phyloP scores from a whole-genome alignment of 2,329 filamentous ascomycete genomes.

The Colletotrichum nymphaeae region DNA sequence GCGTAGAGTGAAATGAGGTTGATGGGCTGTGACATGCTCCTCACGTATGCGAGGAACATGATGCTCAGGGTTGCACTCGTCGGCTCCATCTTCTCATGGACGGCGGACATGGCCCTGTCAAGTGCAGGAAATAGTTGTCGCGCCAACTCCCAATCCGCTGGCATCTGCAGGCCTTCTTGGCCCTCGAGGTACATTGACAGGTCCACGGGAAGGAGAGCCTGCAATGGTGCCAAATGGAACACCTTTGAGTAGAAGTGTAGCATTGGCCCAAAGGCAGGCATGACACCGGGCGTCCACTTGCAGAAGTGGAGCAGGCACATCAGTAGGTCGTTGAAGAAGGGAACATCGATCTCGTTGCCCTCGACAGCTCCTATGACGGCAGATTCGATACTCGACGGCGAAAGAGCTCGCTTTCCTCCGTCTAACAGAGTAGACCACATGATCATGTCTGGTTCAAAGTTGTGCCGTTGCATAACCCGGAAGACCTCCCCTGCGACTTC shows the following conservation, averaged over 20 bases:
- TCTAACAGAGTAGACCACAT: constrained; percentile 78
- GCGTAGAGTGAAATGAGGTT: constrained; percentile 58
- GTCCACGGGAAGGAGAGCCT: constrained; percentile 46
- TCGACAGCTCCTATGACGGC: constrained; percentile 47
- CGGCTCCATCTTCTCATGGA: constrained; percentile 45
- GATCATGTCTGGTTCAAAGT: constrained; percentile 71
- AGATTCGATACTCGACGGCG: constrained; percentile 62
- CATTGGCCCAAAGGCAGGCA: constrained; percentile 59
- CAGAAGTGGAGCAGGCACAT: constrained; percentile 56
- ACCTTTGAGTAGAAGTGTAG: constrained; percentile 60
- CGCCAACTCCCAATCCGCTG: constrained; percentile 31
- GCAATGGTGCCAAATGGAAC: constrained; percentile 59
- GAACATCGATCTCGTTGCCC: constrained; percentile 60
- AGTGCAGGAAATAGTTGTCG: constrained; percentile 44
- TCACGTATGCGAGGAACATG: constrained; percentile 61
- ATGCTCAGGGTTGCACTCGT: constrained; percentile 53
- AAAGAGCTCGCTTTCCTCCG: constrained; percentile 70
- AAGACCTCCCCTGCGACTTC: constrained; percentile 74
- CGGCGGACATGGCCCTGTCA: constrained; percentile 43
- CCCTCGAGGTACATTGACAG: constrained; percentile 28
- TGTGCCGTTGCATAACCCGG: constrained; percentile 68
- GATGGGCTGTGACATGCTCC: constrained; percentile 50
- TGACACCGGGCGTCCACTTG: constrained; percentile 43
- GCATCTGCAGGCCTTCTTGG: constrained; percentile 28
- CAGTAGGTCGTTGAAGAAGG: constrained; percentile 61